Evolutionary conservation across 108 stramenopile species (phyloP), one percentile per base, ranked within the genome.

Genomic region (Nitzschia sp.): DNA sequence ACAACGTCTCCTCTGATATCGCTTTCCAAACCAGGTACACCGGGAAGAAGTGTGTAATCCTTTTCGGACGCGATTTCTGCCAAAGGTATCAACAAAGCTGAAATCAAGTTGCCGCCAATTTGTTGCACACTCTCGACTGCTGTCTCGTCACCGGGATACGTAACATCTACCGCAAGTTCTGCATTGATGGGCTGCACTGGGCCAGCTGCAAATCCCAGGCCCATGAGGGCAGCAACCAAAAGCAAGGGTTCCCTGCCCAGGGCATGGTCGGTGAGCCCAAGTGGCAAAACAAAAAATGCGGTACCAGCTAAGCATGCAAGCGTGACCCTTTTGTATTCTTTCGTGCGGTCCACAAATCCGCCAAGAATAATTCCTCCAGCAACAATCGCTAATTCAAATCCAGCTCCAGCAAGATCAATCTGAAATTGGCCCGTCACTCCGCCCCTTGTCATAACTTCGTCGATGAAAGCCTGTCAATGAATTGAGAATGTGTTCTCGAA

Each of bases 301-400:
- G 91, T 85, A 6, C 78, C 73, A 16, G 74, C 69, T 45, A 95
- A 66, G 63, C 91, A 93, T 0, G 80, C 83, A 78, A 91, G 61
- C 2, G 90, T 95, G 31, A 92, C 82, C 33, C 78, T 70, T 71
- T 95, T 93, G 87, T 89, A 95, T 52, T 84, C 80, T 73, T 92
- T 92, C 4, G 90, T 91, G 48, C 75, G 68, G 41, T 95, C 94
- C 9, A 95, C 94, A 53, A 85, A 93, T 27, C 89, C 91, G 21
- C 91, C 94, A 56, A 95, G 75, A 26, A 93, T 30, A 41, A 95
- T 91, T 1, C 94, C 94, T 16, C 94, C 94, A 16, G 89, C 29
- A 19, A 95, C 63, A 65, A 95, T 95, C 17, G 91, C 91, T 32
- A 85, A 53, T 63, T 95, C 91, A 76, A 95, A 95, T n/a, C 89